A percentile compares a stretch with the other conserved stretches of the same genome.
These are phyloP conservation scores for Phyllosticta citrichinensis DNA, from an alignment of 2,329 filamentous ascomycete species.

Conservation along the genomic window DNA sequence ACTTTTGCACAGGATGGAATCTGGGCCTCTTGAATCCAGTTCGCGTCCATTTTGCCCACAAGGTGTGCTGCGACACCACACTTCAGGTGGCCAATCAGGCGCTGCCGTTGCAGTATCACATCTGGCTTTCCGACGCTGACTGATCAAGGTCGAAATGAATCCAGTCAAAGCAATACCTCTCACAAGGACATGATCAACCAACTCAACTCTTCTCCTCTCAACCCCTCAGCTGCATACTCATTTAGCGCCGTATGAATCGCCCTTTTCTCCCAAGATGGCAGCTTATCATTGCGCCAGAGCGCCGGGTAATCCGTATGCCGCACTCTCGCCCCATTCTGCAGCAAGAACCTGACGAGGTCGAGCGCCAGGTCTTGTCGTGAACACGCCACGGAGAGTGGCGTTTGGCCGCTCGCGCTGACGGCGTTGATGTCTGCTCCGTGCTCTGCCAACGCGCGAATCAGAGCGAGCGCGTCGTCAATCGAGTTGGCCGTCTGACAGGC, in stretches of 20 bases:
- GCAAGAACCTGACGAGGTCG: constrained; percentile 20
- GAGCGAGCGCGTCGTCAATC: neutral
- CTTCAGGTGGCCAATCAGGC: too few species aligned
- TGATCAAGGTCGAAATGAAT: too few species aligned
- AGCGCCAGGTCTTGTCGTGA: constrained; percentile 33
- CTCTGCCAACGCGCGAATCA: neutral
- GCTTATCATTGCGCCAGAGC: neutral
- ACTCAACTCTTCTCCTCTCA: neutral
- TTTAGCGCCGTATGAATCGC: neutral
- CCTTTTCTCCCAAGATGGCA: neutral
- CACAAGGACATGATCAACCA: neutral
- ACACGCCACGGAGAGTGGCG: constrained; percentile 49
- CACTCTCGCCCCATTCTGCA: constrained; percentile 23
- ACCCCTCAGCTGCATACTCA: neutral
- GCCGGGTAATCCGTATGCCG: constrained; percentile 8
- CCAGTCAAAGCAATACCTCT: too few species aligned
- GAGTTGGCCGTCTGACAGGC: constrained; percentile 11
- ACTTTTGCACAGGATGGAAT: too few species aligned
- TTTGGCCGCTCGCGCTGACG: constrained; percentile 28
- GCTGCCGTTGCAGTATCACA: too few species aligned
- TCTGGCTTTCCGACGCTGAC: too few species aligned
- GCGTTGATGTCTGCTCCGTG: constrained; percentile 9
- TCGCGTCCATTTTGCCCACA: too few species aligned
- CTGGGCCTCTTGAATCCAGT: too few species aligned
- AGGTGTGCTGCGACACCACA: too few species aligned